These are phyloP conservation scores for Beauveria caledonica DNA, from an alignment of 2,329 filamentous ascomycete genomes.

Conservation along the genomic window DNA sequence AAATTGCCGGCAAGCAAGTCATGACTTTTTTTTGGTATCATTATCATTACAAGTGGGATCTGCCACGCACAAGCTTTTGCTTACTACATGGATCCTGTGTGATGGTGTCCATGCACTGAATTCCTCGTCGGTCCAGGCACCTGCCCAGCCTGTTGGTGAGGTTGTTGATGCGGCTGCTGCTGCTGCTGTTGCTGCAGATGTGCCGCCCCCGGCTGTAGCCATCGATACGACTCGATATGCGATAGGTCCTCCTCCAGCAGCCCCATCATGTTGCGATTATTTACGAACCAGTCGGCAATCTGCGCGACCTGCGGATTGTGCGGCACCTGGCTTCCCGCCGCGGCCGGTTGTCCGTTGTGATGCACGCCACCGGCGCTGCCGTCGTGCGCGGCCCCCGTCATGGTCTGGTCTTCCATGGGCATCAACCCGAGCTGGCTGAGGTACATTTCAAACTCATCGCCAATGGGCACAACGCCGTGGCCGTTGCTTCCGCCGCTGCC, in stretches of 20 bases:
- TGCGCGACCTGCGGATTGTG: constrained; percentile 33
- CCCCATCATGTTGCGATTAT: constrained; percentile 57
- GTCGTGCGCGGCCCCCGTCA: constrained; percentile 16
- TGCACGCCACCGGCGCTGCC: constrained; percentile 14
- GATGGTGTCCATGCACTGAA: constrained; percentile 3
- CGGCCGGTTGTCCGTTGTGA: constrained; percentile 10
- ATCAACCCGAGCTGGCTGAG: constrained; percentile 56
- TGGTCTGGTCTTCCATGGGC: constrained; percentile 29
- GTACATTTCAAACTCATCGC: constrained; percentile 56
- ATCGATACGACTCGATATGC: constrained; percentile 32
- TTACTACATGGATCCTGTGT: constrained; percentile 4
- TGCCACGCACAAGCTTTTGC: background rate
- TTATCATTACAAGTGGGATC: constrained; percentile 10
- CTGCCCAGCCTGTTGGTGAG: background rate
- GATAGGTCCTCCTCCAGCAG: constrained; percentile 54
- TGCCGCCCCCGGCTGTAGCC: constrained; percentile 21
- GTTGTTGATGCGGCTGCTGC: background rate
- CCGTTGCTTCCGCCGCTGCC: constrained; percentile 14
- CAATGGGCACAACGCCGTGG: constrained; percentile 35
- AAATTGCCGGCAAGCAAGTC: background rate
- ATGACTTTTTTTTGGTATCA: constrained; percentile 4
- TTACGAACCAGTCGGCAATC: constrained; percentile 58
- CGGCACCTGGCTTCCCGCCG: background rate
- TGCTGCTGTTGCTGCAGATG: background rate
- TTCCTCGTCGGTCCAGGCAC: background rate